Base-by-base conservation (phyloP, 2,329 filamentous ascomycete genomes). In the Lojkania enalia region DNA sequence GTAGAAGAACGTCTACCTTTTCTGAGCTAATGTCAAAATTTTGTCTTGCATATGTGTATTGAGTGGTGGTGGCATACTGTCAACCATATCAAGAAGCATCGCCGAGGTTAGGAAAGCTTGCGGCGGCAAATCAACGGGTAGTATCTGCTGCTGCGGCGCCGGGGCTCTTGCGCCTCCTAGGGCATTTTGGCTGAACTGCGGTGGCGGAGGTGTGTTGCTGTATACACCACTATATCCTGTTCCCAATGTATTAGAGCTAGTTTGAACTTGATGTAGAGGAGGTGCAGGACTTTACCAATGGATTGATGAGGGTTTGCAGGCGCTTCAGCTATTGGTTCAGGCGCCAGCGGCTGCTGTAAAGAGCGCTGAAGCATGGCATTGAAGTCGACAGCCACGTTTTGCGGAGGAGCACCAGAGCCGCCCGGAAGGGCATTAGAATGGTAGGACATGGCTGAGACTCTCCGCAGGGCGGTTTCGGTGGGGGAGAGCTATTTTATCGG, bases 41-140 rank as follows among this genome's bases (percentile, higher is more conserved):
- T 6, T 33, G 30, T 33, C 30, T 33, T 9, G 14, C 16, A 9
- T 7, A 9, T 9, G 6, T 9, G 7, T 15, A 9, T 9, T n/a
- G n/a, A 30, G 21, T 29, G 16, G 40, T 53, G 61, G 42, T 60
- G 19, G 42, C 50, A 48, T 61, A 97, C 92, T 99, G 76, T 99
- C 94, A 61, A 94, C 97, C 63, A 99, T 80, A 70, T 99, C 94
- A 47, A 99, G 77, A 47, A 99, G 78, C 76, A 97, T 94, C 42
- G 94, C 91, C 21, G 94, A 94, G 21, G 94, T 99, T 14, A 94
- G 95, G 75, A 99, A 99, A 87, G 97, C 96, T 77, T 99, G 92
- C 48, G 91, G 91, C 12, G 88, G 88, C 29, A 92, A 76, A 32
- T 67, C 66, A 21, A 63, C 39, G 19, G 64, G 64, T 5, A 66